These are phyloP conservation scores for Reutealis trisperma DNA, from an alignment of 345 rosid genomes.

Conservation along the genomic window DNA sequence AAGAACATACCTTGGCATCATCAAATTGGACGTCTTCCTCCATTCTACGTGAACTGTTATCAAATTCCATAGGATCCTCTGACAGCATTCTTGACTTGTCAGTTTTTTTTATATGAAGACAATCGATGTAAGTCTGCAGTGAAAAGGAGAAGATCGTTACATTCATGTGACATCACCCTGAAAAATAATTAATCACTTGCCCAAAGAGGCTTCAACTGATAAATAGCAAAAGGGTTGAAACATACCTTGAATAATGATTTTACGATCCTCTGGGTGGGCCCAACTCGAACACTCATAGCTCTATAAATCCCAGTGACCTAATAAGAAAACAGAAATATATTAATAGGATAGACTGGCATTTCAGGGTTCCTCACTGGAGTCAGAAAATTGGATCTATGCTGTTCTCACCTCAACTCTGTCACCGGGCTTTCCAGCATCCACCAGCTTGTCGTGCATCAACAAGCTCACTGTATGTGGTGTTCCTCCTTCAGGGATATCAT, in stretches of 20 bases:
- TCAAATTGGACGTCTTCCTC: conserved; percentile 75
- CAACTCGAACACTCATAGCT: conserved; percentile 91
- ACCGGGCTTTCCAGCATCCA: conserved; percentile 94
- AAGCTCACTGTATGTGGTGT: conserved; percentile 98
- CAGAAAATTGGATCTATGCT: neutral
- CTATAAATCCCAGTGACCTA: conserved; percentile 95
- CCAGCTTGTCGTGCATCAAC: conserved; percentile 96
- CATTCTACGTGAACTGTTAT: conserved; percentile 48
- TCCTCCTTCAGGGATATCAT: conserved; percentile 97
- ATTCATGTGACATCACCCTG: conserved; percentile 5
- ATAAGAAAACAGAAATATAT: conserved; percentile 15
- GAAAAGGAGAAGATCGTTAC: conserved; percentile 21
- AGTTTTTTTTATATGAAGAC: conserved; percentile 88
- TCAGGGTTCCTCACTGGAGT: neutral
- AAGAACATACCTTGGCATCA: conserved; percentile 52
- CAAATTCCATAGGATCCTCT: conserved; percentile 80
- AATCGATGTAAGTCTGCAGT: conserved; percentile 81
- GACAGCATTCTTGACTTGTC: conserved; percentile 77
- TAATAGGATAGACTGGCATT: conserved; percentile 9
- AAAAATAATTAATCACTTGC: neutral
- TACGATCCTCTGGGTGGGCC: conserved; percentile 86
- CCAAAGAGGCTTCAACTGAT: conserved; percentile 4
- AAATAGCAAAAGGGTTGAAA: conserved; percentile 6
- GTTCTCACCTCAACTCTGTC: conserved; percentile 86
- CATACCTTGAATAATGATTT: conserved; percentile 90